Conservation (phyloP, 768 basidiomycete species). For the Suillus sp. region DNA sequence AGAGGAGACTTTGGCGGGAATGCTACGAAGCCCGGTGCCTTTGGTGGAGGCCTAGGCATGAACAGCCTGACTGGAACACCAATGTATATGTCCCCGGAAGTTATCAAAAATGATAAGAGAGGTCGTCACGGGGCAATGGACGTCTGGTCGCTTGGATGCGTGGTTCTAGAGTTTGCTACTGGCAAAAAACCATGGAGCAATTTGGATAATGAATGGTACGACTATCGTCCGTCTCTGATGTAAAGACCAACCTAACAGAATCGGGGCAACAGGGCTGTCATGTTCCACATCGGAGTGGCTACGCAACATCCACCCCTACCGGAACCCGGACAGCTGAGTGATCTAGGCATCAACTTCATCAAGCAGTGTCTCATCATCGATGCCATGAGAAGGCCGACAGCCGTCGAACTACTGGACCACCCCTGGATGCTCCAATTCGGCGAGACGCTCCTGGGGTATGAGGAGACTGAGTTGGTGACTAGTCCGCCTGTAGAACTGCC, state of each 20-base stretch:
- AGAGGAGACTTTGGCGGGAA: slow-evolving; percentile 48
- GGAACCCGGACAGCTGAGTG: slow-evolving; percentile 86
- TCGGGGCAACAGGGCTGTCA: slow-evolving; percentile 79
- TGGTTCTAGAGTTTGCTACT: slow-evolving; percentile 95
- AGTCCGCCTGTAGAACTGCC: slow-evolving; percentile 49
- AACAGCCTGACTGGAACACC: slow-evolving; percentile 96
- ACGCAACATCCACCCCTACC: slow-evolving; percentile 96
- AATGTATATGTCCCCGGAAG: slow-evolving; percentile 99
- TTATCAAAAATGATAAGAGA: slow-evolving; percentile 90
- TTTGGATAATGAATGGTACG: slow-evolving; percentile 97
- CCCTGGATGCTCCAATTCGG: slow-evolving; percentile 88
- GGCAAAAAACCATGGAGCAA: slow-evolving; percentile 99
- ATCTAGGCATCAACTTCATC: slow-evolving; percentile 91
- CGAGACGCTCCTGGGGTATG: slow-evolving; percentile 67
- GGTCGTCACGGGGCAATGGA: slow-evolving; percentile 96
- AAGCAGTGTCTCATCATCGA: slow-evolving; percentile 90
- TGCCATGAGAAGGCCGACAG: slow-evolving; percentile 79
- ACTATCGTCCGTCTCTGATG: slow-evolving; percentile 3
- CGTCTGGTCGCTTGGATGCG: slow-evolving; percentile 96
- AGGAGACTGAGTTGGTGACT: slow-evolving; percentile 60
- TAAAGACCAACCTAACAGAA: neutral
- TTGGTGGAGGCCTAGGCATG: slow-evolving; percentile 47
- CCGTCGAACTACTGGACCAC: slow-evolving; percentile 82
- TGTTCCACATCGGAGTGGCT: slow-evolving; percentile 98
- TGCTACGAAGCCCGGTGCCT: slow-evolving; percentile 37